These are phyloP conservation scores for Colletotrichum agaves DNA, from an alignment of 2,329 filamentous ascomycete genomes.

Conservation along the genomic window DNA sequence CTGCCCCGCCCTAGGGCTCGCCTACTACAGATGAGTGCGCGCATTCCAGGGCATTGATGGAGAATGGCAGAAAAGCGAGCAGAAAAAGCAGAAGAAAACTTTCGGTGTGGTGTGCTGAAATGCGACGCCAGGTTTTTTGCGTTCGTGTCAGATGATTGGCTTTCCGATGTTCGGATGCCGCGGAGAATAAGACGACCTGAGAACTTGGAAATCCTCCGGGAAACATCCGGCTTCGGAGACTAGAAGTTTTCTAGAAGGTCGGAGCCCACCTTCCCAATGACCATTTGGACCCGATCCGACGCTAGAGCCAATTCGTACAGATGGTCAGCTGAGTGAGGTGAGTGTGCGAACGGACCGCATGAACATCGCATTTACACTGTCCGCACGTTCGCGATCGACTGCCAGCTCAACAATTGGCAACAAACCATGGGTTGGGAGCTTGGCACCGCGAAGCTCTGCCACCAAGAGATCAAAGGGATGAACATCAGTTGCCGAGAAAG, in stretches of 20 bases:
- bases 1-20: conserved; percentile 31
- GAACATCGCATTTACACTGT: not conserved
- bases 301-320: conserved; percentile 24
- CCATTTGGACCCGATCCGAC: conserved; percentile 24
- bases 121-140: conserved; percentile 16
- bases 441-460: not conserved
- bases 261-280: not conserved
- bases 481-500: conserved; percentile 10
- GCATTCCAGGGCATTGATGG: not conserved
- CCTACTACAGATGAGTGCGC: not conserved
- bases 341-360: not conserved
- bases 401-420: conserved; percentile 28
- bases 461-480: conserved; percentile 9
- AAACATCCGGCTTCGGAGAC: conserved; percentile 24
- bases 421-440: conserved; percentile 7
- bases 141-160: conserved; percentile 25
- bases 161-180: conserved; percentile 33
- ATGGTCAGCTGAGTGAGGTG: conserved; percentile 23
- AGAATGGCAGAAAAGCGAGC: not conserved
- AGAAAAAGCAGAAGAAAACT: not conserved
- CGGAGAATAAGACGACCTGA: conserved; percentile 11
- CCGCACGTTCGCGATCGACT: conserved; percentile 13
- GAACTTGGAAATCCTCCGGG: conserved; percentile 17
- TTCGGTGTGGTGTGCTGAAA: not conserved
- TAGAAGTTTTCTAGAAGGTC: conserved; percentile 35